Evolutionary conservation across 169 alveolate genomes (phyloP).

Genomic region (Babesia gibsoni): DNA sequence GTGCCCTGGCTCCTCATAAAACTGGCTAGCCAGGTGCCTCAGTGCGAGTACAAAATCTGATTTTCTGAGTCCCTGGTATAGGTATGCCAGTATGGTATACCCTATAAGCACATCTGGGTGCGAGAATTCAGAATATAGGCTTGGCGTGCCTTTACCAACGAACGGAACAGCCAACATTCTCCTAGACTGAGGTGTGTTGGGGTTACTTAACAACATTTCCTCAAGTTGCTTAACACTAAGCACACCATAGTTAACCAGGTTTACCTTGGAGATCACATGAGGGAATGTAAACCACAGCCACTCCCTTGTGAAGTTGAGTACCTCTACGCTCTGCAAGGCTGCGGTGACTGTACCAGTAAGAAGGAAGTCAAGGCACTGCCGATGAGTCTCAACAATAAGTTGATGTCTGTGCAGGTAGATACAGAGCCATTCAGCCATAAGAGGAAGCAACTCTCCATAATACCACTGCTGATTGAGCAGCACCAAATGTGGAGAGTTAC

Average conservation of each 20-base stretch:
- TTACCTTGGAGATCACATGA: slow-evolving; percentile 78
- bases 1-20: slow-evolving; percentile 64
- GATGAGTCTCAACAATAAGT: slow-evolving; percentile 66
- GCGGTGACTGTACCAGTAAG: slow-evolving; percentile 15
- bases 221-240: slow-evolving; percentile 58
- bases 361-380: slow-evolving; percentile 61
- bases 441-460: slow-evolving; percentile 70
- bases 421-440: slow-evolving; percentile 72
- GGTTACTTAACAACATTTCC: slow-evolving; percentile 30
- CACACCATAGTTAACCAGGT: slow-evolving; percentile 80
- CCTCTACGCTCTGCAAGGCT: slow-evolving; percentile 52
- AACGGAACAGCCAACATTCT: slow-evolving; percentile 88
- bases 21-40: slow-evolving; percentile 66
- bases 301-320: slow-evolving; percentile 77
- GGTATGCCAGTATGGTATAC: slow-evolving; percentile 81
- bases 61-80: slow-evolving; percentile 85
- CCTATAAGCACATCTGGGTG: slow-evolving; percentile 91
- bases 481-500: slow-evolving; percentile 66
- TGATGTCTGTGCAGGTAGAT: slow-evolving; percentile 66
- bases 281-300: slow-evolving; percentile 88
- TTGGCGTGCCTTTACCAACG: slow-evolving; percentile 91
- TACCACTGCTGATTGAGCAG: slow-evolving; percentile 55
- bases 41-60: slow-evolving; percentile 79
- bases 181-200: slow-evolving; percentile 72
- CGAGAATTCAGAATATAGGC: slow-evolving; percentile 87